A percentile compares a stretch with the other conserved stretches of the same genome.
phyloP scores from a whole-genome alignment of 805 yeast genomes.

The Soucietia sequanensis region DNA sequence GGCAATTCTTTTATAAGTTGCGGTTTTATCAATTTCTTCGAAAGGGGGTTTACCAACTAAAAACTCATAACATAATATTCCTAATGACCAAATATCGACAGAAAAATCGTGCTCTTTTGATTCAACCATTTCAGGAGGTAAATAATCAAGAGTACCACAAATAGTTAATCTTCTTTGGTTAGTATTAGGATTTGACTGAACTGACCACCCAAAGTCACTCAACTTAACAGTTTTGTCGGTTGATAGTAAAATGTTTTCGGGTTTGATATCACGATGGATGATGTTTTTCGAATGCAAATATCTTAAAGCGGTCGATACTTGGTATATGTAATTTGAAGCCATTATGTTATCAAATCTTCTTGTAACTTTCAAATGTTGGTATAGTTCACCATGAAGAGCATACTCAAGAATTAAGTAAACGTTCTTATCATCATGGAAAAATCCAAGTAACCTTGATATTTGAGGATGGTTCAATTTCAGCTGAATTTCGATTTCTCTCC shows the following conservation, averaged over 20 bases:
- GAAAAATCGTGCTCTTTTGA: constrained; percentile 71
- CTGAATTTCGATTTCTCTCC: constrained; percentile 91
- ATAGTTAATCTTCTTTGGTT: constrained; percentile 62
- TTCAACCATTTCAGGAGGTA: constrained; percentile 95
- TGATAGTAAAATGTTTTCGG: constrained; percentile 84
- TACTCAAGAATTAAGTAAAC: constrained; percentile 86
- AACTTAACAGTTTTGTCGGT: constrained; percentile 75
- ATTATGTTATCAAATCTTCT: constrained; percentile 69
- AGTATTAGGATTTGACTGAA: constrained; percentile 36
- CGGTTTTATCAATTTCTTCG: constrained; percentile 74
- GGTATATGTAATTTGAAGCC: constrained; percentile 78
- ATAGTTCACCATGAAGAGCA: constrained; percentile 83
- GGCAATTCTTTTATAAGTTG: constrained; percentile 78
- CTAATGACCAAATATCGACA: constrained; percentile 93
- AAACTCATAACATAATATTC: constrained; percentile 81
- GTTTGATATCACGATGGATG: constrained; percentile 91
- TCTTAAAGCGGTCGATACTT: constrained; percentile 75
- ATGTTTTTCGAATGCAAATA: constrained; percentile 79
- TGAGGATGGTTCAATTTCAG: constrained; percentile 74
- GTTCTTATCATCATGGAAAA: constrained; percentile 76
- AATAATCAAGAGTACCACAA: constrained; percentile 92
- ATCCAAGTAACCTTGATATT: constrained; percentile 78
- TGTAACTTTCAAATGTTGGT: constrained; percentile 62
- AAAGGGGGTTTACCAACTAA: constrained; percentile 90
- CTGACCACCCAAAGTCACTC: constrained; percentile 97